Percentiles rank a stretch among this genome's conserved stretches.
phyloP scores from a whole-genome alignment of 805 yeast genomes.

The Diddensiella santjacobensis region DNA sequence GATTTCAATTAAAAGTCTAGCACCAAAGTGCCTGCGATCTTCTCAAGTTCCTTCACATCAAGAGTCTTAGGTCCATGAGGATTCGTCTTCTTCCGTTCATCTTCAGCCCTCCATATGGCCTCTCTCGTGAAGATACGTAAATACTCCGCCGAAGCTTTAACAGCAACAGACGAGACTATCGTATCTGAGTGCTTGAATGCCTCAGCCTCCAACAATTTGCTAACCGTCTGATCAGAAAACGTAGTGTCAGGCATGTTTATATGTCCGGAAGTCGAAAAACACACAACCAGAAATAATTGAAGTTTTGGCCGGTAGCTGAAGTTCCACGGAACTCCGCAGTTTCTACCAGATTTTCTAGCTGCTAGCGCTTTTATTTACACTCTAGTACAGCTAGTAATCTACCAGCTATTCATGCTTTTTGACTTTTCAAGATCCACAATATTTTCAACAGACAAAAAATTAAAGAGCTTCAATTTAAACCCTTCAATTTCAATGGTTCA shows the following conservation, averaged over 20 bases:
- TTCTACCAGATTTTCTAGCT: too few relatives aligned
- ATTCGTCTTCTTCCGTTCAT: constrained; percentile 30
- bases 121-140: constrained; percentile 45
- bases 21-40: constrained; percentile 44
- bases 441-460: too few relatives aligned
- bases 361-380: too few relatives aligned
- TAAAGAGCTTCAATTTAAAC: too few relatives aligned
- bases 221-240: constrained; percentile 20
- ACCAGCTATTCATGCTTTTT: too few relatives aligned
- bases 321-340: too few relatives aligned
- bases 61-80: neutral
- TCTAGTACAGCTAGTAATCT: too few relatives aligned
- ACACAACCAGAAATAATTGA: too few relatives aligned
- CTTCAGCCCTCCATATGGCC: constrained; percentile 46
- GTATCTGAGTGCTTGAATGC: constrained; percentile 25
- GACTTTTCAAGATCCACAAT: too few relatives aligned
- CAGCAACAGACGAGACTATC: constrained; percentile 21
- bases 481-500: too few relatives aligned
- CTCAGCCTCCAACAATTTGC: constrained; percentile 21
- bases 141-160: constrained; percentile 39
- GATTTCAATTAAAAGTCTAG: constrained; percentile 40
- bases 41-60: constrained; percentile 33
- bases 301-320: too few relatives aligned
- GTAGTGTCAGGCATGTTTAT: constrained; percentile 4
- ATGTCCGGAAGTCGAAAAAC: too few relatives aligned